Evolutionary conservation across 352 stramenopile species (phyloP).

Genomic region (Thalassiosira hispida): DNA sequence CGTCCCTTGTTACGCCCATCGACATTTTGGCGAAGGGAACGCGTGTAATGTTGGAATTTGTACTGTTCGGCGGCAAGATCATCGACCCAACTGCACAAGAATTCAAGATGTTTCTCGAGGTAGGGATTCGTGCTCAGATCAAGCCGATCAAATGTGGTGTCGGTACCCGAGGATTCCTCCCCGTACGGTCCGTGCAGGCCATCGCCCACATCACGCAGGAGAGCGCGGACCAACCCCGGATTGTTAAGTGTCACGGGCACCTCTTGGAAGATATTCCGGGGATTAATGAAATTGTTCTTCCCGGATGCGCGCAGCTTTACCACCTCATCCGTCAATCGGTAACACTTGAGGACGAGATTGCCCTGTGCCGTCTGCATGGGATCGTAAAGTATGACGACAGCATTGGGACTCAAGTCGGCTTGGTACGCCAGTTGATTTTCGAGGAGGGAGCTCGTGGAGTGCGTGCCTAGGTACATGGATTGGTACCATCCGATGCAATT

Average conservation of each 20-base stretch:
- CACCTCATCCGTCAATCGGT: constrained; percentile 90
- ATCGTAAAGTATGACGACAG: constrained; percentile 98
- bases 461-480: constrained; percentile 95
- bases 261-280: constrained; percentile 96
- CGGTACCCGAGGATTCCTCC: constrained; percentile 51
- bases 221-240: constrained; percentile 92
- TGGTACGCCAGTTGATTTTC: constrained; percentile 97
- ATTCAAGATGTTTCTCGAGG: constrained; percentile 97
- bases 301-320: constrained; percentile 56
- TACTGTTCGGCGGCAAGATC: constrained; percentile 95
- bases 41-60: constrained; percentile 84
- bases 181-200: constrained; percentile 50
- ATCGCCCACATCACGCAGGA: constrained; percentile 91
- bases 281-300: constrained; percentile 91
- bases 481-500: constrained; percentile 99
- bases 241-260: constrained; percentile 96
- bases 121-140: constrained; percentile 96
- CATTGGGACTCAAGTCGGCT: constrained; percentile 95
- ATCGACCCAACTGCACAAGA: constrained; percentile 96
- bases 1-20: constrained; percentile 55
- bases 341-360: constrained; percentile 93
- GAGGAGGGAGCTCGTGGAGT: constrained; percentile 93
- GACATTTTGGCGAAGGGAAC: constrained; percentile 56
- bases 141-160: constrained; percentile 93
- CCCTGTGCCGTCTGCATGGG: constrained; percentile 94